A percentile compares a stretch with the other conserved stretches of the same genome.
These are phyloP conservation scores for Harringtonia lauricola DNA, from an alignment of 2,329 filamentous ascomycete species.

Conservation along the genomic window DNA sequence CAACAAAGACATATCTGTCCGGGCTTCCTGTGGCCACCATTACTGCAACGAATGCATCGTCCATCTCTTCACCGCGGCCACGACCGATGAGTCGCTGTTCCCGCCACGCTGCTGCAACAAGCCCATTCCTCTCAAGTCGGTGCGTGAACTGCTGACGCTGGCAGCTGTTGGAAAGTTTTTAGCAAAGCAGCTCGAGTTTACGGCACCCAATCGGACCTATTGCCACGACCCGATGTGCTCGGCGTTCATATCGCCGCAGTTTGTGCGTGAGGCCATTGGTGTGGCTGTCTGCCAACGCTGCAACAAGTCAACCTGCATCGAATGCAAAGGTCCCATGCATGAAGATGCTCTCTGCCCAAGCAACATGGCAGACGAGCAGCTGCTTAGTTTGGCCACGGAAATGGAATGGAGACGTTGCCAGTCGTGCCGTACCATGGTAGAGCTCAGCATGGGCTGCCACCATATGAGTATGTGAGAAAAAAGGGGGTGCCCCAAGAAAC, in stretches of 20 bases:
- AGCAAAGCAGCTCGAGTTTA: constrained; percentile 32
- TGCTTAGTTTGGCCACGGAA: constrained; percentile 25
- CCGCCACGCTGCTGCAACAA: constrained; percentile 39
- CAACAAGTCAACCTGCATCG: constrained; percentile 28
- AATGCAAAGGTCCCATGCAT: constrained; percentile 35
- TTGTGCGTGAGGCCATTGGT: constrained; percentile 15
- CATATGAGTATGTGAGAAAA: constrained; percentile 39
- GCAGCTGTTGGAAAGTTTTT: constrained; percentile 23
- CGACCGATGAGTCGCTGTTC: constrained; percentile 36
- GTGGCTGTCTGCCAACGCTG: constrained; percentile 30
- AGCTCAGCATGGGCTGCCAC: constrained; percentile 34
- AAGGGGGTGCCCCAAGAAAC: no score
- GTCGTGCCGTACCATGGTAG: constrained; percentile 31
- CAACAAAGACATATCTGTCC: not conserved
- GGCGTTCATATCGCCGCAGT: constrained; percentile 26
- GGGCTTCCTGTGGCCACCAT: constrained; percentile 26
- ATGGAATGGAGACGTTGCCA: constrained; percentile 38
- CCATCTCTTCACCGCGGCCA: constrained; percentile 27
- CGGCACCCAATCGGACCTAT: constrained; percentile 34
- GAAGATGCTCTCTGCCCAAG: constrained; percentile 28
- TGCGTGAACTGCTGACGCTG: constrained; percentile 22
- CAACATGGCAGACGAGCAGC: constrained; percentile 24
- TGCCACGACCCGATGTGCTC: constrained; percentile 33
- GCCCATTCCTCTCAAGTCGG: constrained; percentile 24
- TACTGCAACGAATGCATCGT: constrained; percentile 38